Evolutionary conservation across 1,284 basidiomycete species (phyloP).

Genomic region (Ganoderma sinense): DNA sequence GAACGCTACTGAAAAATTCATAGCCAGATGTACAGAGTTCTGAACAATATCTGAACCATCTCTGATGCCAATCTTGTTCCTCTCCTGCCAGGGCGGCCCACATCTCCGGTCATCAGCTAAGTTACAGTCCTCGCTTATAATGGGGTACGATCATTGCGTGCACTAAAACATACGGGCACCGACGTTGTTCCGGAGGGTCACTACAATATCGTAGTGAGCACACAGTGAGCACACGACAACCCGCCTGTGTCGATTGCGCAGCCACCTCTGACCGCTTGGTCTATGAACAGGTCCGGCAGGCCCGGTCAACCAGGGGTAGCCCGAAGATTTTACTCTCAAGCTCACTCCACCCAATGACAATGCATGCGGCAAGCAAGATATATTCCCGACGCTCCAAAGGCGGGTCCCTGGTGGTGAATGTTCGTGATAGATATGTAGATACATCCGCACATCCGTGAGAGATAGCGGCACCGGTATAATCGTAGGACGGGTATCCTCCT

Average conservation of each 20-base stretch:
- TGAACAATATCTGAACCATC: neutral
- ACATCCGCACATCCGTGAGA: slow-evolving; percentile 18
- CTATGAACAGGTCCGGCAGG: neutral
- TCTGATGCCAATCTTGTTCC: neutral
- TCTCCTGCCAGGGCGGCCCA: neutral
- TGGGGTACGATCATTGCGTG: slow-evolving; percentile 23
- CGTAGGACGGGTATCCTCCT: neutral
- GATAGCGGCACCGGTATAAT: neutral
- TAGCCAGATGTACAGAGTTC: neutral
- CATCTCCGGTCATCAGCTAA: neutral
- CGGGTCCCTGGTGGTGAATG: neutral
- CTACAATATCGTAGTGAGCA: too few species aligned
- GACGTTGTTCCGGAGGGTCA: slow-evolving; percentile 22
- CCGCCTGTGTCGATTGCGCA: neutral
- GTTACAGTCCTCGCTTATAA: slow-evolving; percentile 24
- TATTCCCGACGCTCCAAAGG: slow-evolving; percentile 9
- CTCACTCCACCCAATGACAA: slow-evolving; percentile 16
- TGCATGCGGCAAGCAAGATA: slow-evolving; percentile 3
- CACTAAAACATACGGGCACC: slow-evolving; percentile 15
- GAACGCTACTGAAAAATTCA: neutral
- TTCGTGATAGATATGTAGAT: slow-evolving; percentile 12
- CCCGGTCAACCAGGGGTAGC: neutral
- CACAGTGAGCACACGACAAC: neutral
- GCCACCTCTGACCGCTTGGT: neutral
- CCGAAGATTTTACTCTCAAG: slow-evolving; percentile 10